Percentiles rank a stretch among this genome's conserved stretches.
phyloP scores from a whole-genome alignment of 2,329 filamentous ascomycete species.

The Leptographium lundbergii region DNA sequence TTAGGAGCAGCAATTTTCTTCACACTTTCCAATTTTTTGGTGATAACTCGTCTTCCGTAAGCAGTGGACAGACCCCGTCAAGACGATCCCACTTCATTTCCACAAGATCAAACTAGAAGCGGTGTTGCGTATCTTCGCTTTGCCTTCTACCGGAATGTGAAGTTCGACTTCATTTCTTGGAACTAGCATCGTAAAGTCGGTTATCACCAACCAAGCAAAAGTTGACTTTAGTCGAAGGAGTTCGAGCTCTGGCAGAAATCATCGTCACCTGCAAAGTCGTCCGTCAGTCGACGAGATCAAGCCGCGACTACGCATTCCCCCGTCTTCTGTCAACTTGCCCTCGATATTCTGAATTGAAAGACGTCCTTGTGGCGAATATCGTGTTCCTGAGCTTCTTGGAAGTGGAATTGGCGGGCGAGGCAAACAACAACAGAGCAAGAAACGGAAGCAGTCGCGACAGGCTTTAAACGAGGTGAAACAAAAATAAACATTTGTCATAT shows the following conservation, averaged over 20 bases:
- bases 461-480: constrained; percentile 13
- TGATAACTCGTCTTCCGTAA: background rate
- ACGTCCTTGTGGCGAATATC: constrained; percentile 8
- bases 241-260: background rate
- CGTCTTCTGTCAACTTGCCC: constrained; percentile 49
- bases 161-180: background rate
- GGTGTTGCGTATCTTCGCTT: background rate
- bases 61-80: background rate
- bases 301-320: constrained; percentile 59
- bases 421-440: constrained; percentile 16
- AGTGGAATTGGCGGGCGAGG: constrained; percentile 11
- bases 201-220: no score
- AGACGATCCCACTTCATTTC: background rate
- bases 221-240: background rate
- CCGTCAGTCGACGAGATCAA: constrained; percentile 6
- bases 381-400: constrained; percentile 5
- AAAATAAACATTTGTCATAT: background rate
- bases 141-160: background rate
- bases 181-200: background rate
- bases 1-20: background rate
- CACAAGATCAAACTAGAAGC: background rate
- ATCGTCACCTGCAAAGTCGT: constrained; percentile 5
- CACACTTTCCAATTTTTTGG: background rate
- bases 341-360: constrained; percentile 28
- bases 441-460: constrained; percentile 9